Base-by-base conservation (phyloP, 306 rosid genomes). In the Cotoneaster glaucophyllus region DNA sequence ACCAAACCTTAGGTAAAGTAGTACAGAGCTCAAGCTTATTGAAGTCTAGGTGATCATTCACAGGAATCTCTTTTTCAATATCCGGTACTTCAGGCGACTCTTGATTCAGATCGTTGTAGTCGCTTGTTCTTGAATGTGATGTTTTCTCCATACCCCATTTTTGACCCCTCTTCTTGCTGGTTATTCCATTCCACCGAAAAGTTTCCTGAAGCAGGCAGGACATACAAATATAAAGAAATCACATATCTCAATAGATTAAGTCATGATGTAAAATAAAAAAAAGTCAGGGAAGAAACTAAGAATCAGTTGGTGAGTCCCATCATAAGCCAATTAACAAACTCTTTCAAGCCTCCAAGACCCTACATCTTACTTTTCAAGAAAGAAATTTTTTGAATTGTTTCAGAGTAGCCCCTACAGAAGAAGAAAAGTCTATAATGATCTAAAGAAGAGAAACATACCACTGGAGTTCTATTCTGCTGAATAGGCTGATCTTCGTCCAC, bases 161-260 rank as follows among this genome's bases (percentile, higher is more conserved):
- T 83, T 96, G 96, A 34, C 97, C 97, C 84, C 86, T 92, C 84
- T 84, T 90, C 88, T 96, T 96, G 92, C 83, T 89, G 84, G 93
- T 96, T 54, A 85, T 90, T 75, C 97, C 97, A 84, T 88, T 92
- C 99, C 99, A 96, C 80, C 83, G 87, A 68, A 88, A 83, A 32
- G 73, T 87, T 76, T 87, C 93, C 99, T 90, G 88, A 86, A 81
- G 70, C 67, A 84, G 68, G 67, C 67, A 84, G 75, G 70, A 75
- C 56, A 25, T 66, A 75, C 67, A 37, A 77, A n/a, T 34, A 84
- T 71, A 24, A 66, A 77, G 59, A 77, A 71, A 67, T 18, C 22
- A 45, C 31, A 19, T 26, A 69, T 67, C 54, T 17, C 18, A 17
- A 58, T 39, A 41, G 68, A 58, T 8, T 26, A 39, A 56, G 66